Evolutionary conservation across 2,329 filamentous ascomycete species (phyloP).

Genomic region (Fusarium sp.): DNA sequence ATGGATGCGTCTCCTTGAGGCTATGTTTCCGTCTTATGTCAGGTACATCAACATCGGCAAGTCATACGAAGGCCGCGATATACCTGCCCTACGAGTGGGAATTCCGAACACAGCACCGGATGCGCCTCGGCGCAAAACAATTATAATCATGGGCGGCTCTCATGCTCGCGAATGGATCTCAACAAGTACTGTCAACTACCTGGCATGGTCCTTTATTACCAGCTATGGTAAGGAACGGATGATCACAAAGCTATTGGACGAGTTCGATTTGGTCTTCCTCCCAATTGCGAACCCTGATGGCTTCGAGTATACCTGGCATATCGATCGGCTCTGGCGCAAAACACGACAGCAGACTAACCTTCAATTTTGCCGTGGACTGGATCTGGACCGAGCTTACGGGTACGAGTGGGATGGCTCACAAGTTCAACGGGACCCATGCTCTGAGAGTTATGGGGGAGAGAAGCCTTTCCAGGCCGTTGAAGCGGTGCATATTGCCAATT

Average conservation of each 20-base stretch:
- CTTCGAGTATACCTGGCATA: constrained; percentile 92
- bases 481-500: constrained; percentile 78
- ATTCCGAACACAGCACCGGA: constrained; percentile 59
- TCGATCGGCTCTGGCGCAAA: constrained; percentile 94
- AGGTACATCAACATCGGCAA: constrained; percentile 80
- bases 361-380: constrained; percentile 86
- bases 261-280: constrained; percentile 89
- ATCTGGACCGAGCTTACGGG: constrained; percentile 88
- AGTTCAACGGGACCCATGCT: constrained; percentile 82
- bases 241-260: constrained; percentile 82
- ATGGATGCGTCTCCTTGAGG: constrained; percentile 91
- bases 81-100: constrained; percentile 83
- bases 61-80: constrained; percentile 89
- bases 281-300: constrained; percentile 94
- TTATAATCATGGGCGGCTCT: constrained; percentile 85
- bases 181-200: constrained; percentile 88
- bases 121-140: constrained; percentile 72
- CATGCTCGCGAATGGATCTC: constrained; percentile 98
- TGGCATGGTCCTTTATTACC: constrained; percentile 89
- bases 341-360: constrained; percentile 86
- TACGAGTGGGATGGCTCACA: constrained; percentile 83
- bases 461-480: constrained; percentile 86
- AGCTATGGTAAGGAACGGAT: constrained; percentile 78
- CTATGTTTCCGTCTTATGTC: constrained; percentile 88
- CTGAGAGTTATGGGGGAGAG: constrained; percentile 88